phyloP scores from a whole-genome alignment of 805 yeast genomes.

The Komagataella pseudopastoris region DNA sequence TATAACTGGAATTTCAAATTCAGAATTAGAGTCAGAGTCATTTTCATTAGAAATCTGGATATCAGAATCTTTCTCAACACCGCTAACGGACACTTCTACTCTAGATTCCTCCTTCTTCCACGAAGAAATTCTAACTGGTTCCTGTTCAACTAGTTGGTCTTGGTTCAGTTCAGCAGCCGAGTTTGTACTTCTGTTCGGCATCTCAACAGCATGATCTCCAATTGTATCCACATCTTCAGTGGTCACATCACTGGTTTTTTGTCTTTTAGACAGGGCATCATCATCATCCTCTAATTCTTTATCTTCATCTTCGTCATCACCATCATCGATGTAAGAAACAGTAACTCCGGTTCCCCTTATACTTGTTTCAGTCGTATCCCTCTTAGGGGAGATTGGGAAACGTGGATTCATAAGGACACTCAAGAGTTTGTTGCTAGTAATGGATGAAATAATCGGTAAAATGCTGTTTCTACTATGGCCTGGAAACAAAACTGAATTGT shows the following conservation, averaged over 20 bases:
- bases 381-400: constrained; percentile 35
- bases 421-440: constrained; percentile 29
- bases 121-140: background rate
- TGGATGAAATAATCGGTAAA: constrained; percentile 56
- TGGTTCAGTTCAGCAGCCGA: background rate
- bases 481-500: constrained; percentile 54
- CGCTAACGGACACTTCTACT: background rate
- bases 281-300: constrained; percentile 4
- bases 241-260: constrained; percentile 3
- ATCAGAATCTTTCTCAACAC: background rate
- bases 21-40: constrained; percentile 9
- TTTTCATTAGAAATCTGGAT: background rate
- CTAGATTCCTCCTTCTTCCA: background rate
- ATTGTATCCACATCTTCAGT: constrained; percentile 6
- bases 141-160: constrained; percentile 1
- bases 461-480: constrained; percentile 45
- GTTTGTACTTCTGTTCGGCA: background rate
- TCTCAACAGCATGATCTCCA: constrained; percentile 1
- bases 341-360: background rate
- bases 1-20: constrained; percentile 23
- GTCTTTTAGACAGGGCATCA: background rate
- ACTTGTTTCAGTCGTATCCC: background rate
- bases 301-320: constrained; percentile 7
- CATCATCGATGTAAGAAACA: constrained; percentile 7
- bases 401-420: constrained; percentile 64